phyloP scores from a whole-genome alignment of 495 filamentous ascomycete genomes.

The Penicillium samsonianum region DNA sequence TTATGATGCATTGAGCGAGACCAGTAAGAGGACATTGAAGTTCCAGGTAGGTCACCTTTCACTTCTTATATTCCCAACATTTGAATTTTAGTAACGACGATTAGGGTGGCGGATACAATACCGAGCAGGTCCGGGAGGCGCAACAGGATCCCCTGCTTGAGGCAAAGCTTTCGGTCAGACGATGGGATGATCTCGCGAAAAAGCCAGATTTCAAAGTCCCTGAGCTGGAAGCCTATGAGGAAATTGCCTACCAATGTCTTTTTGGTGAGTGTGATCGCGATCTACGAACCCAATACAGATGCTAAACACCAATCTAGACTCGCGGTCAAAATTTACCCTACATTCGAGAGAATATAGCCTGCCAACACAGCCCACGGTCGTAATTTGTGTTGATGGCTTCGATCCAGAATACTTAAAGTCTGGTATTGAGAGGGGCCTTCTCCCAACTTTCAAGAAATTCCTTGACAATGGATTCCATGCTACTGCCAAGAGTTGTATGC shows the following conservation, averaged over 20 bases:
- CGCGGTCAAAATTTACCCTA: slow-evolving; percentile 19
- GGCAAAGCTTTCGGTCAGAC: slow-evolving; percentile 37
- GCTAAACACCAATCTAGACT: slow-evolving; percentile 13
- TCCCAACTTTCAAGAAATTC: slow-evolving; percentile 31
- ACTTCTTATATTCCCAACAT: neutral
- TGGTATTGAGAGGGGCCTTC: slow-evolving; percentile 28
- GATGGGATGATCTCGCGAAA: slow-evolving; percentile 46
- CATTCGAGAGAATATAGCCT: slow-evolving; percentile 26
- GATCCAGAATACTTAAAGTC: slow-evolving; percentile 36
- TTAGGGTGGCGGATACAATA: slow-evolving; percentile 37
- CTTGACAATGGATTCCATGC: slow-evolving; percentile 34
- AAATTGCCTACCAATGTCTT: slow-evolving; percentile 25
- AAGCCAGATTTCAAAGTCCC: slow-evolving; percentile 28
- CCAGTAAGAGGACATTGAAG: slow-evolving; percentile 38
- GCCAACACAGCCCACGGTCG: slow-evolving; percentile 30
- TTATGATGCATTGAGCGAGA: slow-evolving; percentile 39
- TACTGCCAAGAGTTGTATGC: slow-evolving; percentile 37
- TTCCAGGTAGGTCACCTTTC: slow-evolving; percentile 32
- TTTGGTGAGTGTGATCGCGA: slow-evolving; percentile 13
- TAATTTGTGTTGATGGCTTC: slow-evolving; percentile 42
- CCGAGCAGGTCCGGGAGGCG: slow-evolving; percentile 30
- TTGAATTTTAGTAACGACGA: neutral
- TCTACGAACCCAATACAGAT: neutral
- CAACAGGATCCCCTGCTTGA: slow-evolving; percentile 34
- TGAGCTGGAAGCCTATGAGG: slow-evolving; percentile 25